Evolutionary conservation across 208 protist genomes (phyloP).

Genomic region (Leptomonas seymouri): DNA sequence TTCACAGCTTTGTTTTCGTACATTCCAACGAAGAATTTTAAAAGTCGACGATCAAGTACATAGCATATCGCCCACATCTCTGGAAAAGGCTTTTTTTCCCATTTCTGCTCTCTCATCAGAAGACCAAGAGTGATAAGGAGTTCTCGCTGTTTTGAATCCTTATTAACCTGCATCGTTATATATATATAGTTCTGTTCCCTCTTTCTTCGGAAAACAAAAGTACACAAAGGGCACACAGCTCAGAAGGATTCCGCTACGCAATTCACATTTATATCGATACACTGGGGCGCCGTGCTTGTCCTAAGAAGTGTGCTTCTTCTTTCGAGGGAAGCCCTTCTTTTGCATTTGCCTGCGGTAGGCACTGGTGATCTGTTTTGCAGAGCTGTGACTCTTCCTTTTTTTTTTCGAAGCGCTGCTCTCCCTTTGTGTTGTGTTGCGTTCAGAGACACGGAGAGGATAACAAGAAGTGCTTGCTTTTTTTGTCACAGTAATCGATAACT

Average conservation of each 20-base stretch:
- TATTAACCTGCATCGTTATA: background rate
- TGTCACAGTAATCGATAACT: background rate
- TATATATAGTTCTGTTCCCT: background rate
- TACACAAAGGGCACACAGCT: background rate
- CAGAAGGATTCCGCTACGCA: constrained; percentile 3
- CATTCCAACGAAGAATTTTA: background rate
- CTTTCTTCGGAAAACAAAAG: background rate
- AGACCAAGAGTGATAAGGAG: constrained; percentile 1
- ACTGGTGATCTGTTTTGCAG: background rate
- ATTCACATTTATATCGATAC: background rate
- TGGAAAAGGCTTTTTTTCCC: constrained; percentile 16
- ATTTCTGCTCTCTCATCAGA: constrained; percentile 4
- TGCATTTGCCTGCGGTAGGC: background rate
- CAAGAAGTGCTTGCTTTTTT: background rate
- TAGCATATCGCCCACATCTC: background rate
- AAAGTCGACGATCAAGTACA: constrained; percentile 5
- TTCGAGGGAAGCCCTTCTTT: background rate
- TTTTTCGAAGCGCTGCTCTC: background rate
- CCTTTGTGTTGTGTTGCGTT: background rate
- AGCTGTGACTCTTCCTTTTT: background rate
- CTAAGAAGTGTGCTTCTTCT: background rate
- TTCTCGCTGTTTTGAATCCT: constrained; percentile 15
- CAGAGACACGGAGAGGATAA: background rate
- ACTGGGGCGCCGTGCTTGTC: constrained; percentile 9
- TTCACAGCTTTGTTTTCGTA: background rate